A percentile compares a stretch with the other conserved stretches of the same genome.
phyloP scores from a whole-genome alignment of 108 stramenopile species.

The Cafeteria roenbergensis region DNA sequence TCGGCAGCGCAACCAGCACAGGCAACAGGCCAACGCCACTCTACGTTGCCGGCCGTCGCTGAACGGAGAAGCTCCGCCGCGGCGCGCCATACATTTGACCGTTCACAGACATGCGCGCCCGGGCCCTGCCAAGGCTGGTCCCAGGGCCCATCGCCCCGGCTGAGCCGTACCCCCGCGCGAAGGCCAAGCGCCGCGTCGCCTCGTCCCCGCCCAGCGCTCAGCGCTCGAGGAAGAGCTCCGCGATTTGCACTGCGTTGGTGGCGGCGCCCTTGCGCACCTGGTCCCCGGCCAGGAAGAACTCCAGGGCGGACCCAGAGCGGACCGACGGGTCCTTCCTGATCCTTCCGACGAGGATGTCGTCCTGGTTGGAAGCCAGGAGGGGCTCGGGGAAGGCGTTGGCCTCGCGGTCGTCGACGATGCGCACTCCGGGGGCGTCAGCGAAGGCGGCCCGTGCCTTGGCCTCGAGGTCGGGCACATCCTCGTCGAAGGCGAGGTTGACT shows the following conservation, averaged over 20 bases:
- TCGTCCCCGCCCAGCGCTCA: too few species aligned
- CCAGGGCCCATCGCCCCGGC: too few species aligned
- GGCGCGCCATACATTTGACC: too few species aligned
- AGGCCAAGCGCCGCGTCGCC: too few species aligned
- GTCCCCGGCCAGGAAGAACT: slow-evolving; percentile 25
- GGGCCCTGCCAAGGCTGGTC: too few species aligned
- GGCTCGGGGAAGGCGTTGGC: slow-evolving; percentile 26
- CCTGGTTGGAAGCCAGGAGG: slow-evolving; percentile 16
- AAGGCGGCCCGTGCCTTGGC: slow-evolving; percentile 14
- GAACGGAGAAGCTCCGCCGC: too few species aligned
- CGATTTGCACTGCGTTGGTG: slow-evolving; percentile 24
- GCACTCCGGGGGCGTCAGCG: slow-evolving; percentile 17
- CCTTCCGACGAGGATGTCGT: slow-evolving; percentile 27
- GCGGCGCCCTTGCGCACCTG: slow-evolving; percentile 27
- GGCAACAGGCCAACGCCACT: too few species aligned
- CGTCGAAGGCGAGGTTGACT: slow-evolving; percentile 22
- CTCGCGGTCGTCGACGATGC: slow-evolving; percentile 27
- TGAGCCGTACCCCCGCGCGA: too few species aligned
- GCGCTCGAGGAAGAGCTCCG: slow-evolving; percentile 18
- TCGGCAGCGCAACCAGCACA: too few species aligned
- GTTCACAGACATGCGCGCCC: too few species aligned
- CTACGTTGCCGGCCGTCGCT: too few species aligned
- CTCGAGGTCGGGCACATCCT: slow-evolving; percentile 1
- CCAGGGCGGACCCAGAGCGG: slow-evolving; percentile 15
- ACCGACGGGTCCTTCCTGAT: slow-evolving; percentile 17